Conservation (phyloP, 345 rosid genomes). For the Clarkia xantiana region DNA sequence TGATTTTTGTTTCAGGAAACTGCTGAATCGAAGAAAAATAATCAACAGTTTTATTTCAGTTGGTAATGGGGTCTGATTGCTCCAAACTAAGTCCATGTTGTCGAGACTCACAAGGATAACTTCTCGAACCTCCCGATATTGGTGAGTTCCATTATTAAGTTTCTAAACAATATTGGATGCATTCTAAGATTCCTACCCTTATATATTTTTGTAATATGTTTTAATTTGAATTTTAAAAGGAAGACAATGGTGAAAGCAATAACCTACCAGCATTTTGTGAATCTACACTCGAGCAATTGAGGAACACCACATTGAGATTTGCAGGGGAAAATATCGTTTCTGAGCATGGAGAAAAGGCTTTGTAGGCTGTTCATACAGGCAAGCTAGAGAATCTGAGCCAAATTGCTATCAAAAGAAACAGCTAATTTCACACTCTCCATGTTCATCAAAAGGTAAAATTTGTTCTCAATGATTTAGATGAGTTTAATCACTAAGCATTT, state of each 20-base stretch:
- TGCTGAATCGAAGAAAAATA: no score
- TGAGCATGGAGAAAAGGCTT: slow-evolving; percentile 96
- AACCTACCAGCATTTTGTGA: slow-evolving; percentile 54
- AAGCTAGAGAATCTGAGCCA: slow-evolving; percentile 67
- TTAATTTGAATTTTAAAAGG: slow-evolving; percentile 13
- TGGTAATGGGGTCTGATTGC: slow-evolving; percentile 49
- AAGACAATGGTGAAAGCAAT: slow-evolving; percentile 26
- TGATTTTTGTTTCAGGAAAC: no score
- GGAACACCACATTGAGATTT: slow-evolving; percentile 80
- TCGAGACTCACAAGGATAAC: slow-evolving; percentile 42
- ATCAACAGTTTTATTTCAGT: no score
- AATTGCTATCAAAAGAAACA: slow-evolving; percentile 81
- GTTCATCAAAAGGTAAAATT: no score
- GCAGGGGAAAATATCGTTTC: slow-evolving; percentile 79
- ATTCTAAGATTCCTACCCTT: no score
- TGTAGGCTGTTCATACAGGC: slow-evolving; percentile 84
- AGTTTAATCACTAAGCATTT: no score
- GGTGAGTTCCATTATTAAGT: no score
- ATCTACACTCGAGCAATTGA: slow-evolving; percentile 58
- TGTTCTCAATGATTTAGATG: no score
- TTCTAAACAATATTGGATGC: no score
- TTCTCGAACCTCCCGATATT: slow-evolving; percentile 38
- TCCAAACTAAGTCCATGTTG: slow-evolving; percentile 54
- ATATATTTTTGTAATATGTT: no score
- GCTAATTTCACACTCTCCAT: no score